Conservation (phyloP, 306 rosid species). For the Ceratonia siliqua region DNA sequence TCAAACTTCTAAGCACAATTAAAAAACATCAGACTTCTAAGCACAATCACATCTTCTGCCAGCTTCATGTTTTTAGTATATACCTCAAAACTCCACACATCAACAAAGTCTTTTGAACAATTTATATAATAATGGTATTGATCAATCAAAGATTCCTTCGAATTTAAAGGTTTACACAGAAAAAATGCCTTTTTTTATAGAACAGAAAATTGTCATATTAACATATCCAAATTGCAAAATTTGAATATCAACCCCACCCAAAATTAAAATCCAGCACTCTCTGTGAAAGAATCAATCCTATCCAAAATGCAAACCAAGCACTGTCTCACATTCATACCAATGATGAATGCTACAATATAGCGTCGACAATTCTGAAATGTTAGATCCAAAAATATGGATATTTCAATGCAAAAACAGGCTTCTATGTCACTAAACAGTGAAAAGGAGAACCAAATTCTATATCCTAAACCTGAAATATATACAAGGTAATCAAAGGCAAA, state of each 20-base stretch:
- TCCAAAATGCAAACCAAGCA: background rate
- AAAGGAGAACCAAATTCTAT: background rate
- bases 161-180: background rate
- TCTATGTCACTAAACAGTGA: background rate
- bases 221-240: background rate
- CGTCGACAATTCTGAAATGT: background rate
- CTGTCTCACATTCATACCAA: background rate
- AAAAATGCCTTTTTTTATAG: too few species aligned
- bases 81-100: background rate
- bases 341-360: background rate
- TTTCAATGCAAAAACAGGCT: background rate
- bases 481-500: background rate
- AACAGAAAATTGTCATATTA: background rate
- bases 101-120: background rate
- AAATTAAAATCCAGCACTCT: background rate
- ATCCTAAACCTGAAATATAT: background rate
- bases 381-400: background rate
- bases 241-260: background rate
- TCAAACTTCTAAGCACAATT: background rate
- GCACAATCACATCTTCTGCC: background rate
- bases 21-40: background rate
- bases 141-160: background rate
- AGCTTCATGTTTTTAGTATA: background rate
- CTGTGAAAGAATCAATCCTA: background rate
- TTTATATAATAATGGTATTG: background rate